Evolutionary conservation across 1,284 basidiomycete genomes (phyloP).

Genomic region (Macrocystidia cucumis): DNA sequence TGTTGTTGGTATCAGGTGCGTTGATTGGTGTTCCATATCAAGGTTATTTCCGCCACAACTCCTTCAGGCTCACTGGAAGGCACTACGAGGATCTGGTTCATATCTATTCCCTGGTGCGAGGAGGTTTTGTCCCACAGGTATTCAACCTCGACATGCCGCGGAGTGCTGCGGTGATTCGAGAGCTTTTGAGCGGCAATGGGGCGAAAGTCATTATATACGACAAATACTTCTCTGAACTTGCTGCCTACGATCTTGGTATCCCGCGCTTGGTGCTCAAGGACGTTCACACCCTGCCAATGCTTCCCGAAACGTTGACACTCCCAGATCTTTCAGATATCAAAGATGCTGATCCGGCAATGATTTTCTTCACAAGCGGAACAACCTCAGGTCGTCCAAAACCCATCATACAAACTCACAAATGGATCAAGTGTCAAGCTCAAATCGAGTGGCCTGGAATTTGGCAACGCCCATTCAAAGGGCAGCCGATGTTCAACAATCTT

Average conservation of each 20-base stretch:
- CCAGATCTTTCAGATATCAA: conserved; percentile 9
- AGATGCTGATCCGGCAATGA: conserved; percentile 17
- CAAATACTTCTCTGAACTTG: conserved; percentile 10
- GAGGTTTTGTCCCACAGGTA: conserved; percentile 20
- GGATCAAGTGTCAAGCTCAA: conserved; percentile 17
- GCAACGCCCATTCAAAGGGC: conserved; percentile 13
- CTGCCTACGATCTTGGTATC: conserved; percentile 5
- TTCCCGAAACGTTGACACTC: too few relatives aligned
- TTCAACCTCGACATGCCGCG: conserved; percentile 15
- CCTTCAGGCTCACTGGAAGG: conserved; percentile 18
- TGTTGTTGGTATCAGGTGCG: conserved; percentile 13
- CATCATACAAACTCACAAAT: conserved; percentile 18
- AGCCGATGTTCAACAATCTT: conserved; percentile 17
- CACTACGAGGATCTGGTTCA: conserved; percentile 15
- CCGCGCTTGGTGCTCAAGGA: conserved; percentile 7
- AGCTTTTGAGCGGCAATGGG: conserved; percentile 12
- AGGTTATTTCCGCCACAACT: too few relatives aligned
- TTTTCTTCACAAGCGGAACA: conserved; percentile 25
- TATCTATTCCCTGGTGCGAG: conserved; percentile 16
- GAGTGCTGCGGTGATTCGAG: conserved; percentile 11
- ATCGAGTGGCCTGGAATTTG: conserved; percentile 13
- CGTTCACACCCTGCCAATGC: conserved; percentile 7
- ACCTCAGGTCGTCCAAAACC: conserved; percentile 22
- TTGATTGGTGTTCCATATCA: too few relatives aligned
- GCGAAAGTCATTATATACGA: conserved; percentile 17